Evolutionary conservation across 1,284 basidiomycete species (phyloP), one percentile per base, ranked within the genome.

Genomic region (Melanopsichium pennsylvanicum): DNA sequence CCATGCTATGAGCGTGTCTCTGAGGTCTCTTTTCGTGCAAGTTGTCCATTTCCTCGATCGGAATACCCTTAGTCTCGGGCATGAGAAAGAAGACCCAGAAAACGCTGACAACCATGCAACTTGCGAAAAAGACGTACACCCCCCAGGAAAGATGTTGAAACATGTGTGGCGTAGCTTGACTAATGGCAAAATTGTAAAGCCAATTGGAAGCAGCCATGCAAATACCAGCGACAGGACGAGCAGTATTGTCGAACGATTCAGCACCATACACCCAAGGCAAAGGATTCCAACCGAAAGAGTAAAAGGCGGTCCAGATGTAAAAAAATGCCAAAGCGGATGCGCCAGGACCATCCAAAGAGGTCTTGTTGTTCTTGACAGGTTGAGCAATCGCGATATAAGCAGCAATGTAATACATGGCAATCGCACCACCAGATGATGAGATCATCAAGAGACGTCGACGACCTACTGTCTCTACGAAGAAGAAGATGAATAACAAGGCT

Each of bases 171-270:
- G 67, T 74, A 1, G 47, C 63, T 29, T 63, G 62, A 3, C 39
- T 35, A 36, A 69, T 83, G 86, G 18, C 67, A 89, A 89, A 91
- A 63, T 90, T 90, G 75, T 90, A 90, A 26, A 86, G 70, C 90
- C 90, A 92, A 79, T 90, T 91, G 36, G 89, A 90, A 2, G 90
- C 88, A 1, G 90, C 91, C 16, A 89, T 88, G 21, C 93, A 76
- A 19, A 90, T 86, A 8, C 92, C 90, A 49, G 92, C 92, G 75
- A 88, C 88, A 60, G 90, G 88, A 72, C 92, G 85, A 81, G 92
- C 87, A 3, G 89, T 89, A 21, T 91, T 84, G 10, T 92, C 89
- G 81, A 93, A 93, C 21, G 93, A 88, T 81, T 92, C 90, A 62
- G 86, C 31, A 12, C 51, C 47, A 43, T 60, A 36, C 19, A 75